phyloP scores from a whole-genome alignment of 2,329 filamentous ascomycete genomes.

The Trichothecium roseum region DNA sequence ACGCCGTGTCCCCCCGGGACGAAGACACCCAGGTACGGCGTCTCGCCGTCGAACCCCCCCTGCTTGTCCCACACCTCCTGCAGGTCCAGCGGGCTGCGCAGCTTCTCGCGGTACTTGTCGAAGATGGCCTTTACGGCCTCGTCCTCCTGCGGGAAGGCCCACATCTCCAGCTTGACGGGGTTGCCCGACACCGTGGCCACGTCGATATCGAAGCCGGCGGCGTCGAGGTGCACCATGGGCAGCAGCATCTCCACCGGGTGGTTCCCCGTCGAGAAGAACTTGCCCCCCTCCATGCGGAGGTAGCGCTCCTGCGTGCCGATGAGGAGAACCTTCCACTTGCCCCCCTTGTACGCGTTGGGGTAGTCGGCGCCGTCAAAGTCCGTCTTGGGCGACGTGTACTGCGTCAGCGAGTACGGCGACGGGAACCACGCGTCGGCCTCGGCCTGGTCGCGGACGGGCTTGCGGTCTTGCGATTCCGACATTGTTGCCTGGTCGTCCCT shows the following conservation, averaged over 20 bases:
- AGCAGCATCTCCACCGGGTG: constrained; percentile 11
- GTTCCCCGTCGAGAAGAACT: constrained; percentile 12
- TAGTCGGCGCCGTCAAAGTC: constrained; percentile 10
- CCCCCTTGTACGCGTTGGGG: constrained; percentile 9
- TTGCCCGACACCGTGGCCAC: constrained; percentile 10
- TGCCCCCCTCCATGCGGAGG: constrained; percentile 10
- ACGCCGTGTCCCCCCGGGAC: constrained; percentile 11
- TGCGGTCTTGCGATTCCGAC: constrained; percentile 5
- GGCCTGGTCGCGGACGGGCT: constrained; percentile 9
- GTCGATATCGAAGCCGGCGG: constrained; percentile 11
- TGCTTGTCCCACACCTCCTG: constrained; percentile 6
- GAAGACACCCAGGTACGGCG: constrained; percentile 11
- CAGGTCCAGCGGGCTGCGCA: constrained; percentile 9
- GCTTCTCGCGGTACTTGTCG: constrained; percentile 8
- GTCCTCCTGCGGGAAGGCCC: constrained; percentile 7
- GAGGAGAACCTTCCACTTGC: constrained; percentile 10
- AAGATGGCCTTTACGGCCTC: constrained; percentile 2
- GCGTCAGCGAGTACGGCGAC: constrained; percentile 10
- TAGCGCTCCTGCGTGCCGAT: constrained; percentile 12
- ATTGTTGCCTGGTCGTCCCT: constrained; percentile 24
- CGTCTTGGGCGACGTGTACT: constrained; percentile 9
- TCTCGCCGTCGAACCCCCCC: constrained; percentile 6
- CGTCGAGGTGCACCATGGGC: constrained; percentile 10
- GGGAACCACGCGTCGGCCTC: constrained; percentile 12
- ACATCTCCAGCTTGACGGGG: constrained; percentile 12